phyloP scores from a whole-genome alignment of 2,329 filamentous ascomycete species.

The Diaporthe citriasiana region DNA sequence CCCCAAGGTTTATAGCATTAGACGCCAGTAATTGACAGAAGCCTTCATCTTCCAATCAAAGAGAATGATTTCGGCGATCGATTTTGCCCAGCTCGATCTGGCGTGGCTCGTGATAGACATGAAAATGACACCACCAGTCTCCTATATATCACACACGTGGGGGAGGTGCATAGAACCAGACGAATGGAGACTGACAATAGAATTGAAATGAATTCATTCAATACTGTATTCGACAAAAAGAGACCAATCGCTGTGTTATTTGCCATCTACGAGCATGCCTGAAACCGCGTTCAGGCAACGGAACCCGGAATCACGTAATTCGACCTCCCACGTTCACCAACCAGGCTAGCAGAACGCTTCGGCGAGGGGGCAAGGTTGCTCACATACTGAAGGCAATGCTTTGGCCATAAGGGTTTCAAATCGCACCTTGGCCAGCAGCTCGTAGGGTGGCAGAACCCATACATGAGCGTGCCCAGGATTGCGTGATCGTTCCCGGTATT shows the following conservation, averaged over 20 bases:
- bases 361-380: no score
- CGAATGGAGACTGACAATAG: background rate
- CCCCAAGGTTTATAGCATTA: no score
- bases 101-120: constrained; percentile 4
- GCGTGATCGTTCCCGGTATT: background rate
- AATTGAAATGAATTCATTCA: no score
- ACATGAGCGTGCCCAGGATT: background rate
- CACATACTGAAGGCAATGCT: background rate
- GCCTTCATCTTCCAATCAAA: background rate
- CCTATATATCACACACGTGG: constrained; percentile 7
- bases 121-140: constrained; percentile 24
- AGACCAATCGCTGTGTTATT: background rate
- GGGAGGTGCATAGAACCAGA: background rate
- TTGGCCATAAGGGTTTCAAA: background rate
- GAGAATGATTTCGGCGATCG: background rate
- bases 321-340: background rate
- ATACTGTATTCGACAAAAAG: background rate
- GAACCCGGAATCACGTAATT: background rate
- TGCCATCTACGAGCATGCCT: background rate
- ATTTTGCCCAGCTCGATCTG: background rate
- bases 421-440: background rate
- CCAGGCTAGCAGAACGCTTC: background rate
- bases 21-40: background rate
- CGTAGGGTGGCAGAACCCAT: background rate
- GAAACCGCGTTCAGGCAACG: background rate